Evolutionary conservation across 176 grass and related monocot species (phyloP).

Genomic region (Rhynchospora pubera): DNA sequence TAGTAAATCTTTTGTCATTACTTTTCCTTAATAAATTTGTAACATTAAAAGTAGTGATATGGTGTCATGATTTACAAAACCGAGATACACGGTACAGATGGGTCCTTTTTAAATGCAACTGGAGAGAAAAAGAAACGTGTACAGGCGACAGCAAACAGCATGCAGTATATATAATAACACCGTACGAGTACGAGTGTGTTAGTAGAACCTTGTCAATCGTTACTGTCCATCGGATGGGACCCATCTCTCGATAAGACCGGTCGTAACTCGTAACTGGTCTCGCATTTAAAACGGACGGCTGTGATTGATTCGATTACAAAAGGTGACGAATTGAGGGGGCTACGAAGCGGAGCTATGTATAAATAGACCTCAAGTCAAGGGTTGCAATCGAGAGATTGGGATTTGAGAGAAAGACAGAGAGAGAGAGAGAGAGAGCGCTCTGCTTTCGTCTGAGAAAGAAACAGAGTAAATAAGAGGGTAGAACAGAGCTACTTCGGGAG

Average conservation of each 20-base stretch:
- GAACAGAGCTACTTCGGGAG: background rate
- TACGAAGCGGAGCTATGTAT: background rate
- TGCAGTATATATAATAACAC: background rate
- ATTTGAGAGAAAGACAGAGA: background rate
- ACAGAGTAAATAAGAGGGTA: background rate
- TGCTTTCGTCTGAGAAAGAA: background rate
- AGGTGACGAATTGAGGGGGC: slow-evolving; percentile 8
- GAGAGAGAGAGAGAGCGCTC: background rate
- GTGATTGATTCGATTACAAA: background rate
- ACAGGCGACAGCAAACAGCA: background rate
- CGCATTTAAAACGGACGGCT: slow-evolving; percentile 13
- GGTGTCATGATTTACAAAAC: background rate
- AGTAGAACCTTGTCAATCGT: background rate
- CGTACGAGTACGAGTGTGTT: background rate
- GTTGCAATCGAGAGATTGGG: background rate
- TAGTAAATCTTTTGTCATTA: background rate
- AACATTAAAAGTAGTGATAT: background rate
- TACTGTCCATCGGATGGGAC: slow-evolving; percentile 20
- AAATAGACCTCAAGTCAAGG: slow-evolving; percentile 1
- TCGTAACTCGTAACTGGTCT: slow-evolving; percentile 1
- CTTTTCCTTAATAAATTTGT: background rate
- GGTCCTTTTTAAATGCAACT: background rate
- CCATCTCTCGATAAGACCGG: slow-evolving; percentile 17
- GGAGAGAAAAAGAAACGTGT: background rate
- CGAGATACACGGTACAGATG: background rate